Evolutionary conservation across 73 alveolate species (phyloP).

Genomic region (Tetrahymena thermophila): DNA sequence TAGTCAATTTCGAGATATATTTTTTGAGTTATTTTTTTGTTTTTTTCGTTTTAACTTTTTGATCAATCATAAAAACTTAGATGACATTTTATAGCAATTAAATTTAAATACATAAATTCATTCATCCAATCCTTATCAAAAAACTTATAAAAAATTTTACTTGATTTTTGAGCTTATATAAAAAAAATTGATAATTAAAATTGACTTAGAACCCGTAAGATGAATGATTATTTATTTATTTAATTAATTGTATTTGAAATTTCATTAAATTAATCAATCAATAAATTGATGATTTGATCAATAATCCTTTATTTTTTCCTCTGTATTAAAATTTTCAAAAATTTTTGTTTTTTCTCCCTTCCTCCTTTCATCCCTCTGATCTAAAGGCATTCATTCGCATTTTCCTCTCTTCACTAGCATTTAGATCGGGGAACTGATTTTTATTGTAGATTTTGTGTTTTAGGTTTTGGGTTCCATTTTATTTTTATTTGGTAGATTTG

Average conservation of each 20-base stretch:
- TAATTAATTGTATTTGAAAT: too few species aligned
- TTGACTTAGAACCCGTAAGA: background rate
- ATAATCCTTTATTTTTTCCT: background rate
- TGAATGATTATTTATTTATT: too few species aligned
- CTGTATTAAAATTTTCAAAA: background rate
- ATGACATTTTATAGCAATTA: too few species aligned
- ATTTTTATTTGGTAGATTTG: background rate
- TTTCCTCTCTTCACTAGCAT: background rate
- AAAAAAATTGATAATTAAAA: too few species aligned
- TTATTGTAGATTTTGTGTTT: background rate
- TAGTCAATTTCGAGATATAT: too few species aligned
- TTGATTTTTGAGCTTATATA: background rate
- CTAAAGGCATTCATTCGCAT: background rate
- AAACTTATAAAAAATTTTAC: background rate
- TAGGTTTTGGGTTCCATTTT: background rate
- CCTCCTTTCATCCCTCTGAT: background rate
- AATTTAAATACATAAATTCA: too few species aligned
- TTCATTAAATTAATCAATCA: background rate
- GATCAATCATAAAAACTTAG: too few species aligned
- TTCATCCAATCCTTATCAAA: background rate
- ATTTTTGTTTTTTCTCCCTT: background rate
- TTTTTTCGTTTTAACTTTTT: too few species aligned
- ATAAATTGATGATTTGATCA: background rate
- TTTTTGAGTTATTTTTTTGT: too few species aligned
- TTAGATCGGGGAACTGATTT: background rate